These are phyloP conservation scores for Vitis hybrid DNA, from an alignment of 177 flowering plant species.

Conservation along the genomic window DNA sequence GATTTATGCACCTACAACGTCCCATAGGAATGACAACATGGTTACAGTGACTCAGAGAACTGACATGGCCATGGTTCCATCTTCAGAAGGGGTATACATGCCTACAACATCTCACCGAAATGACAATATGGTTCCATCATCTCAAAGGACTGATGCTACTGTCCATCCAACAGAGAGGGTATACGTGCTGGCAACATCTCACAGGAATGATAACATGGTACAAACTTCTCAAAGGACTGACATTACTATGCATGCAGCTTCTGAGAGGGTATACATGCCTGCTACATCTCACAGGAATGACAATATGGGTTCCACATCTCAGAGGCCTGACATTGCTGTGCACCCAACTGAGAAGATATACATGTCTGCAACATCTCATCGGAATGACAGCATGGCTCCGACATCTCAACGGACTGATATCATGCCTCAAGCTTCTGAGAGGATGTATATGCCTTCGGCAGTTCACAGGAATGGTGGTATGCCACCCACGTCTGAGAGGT, in stretches of 20 bases:
- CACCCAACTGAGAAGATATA: constrained; percentile 16
- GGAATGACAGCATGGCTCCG: constrained; percentile 7
- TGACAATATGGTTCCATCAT: constrained; percentile 10
- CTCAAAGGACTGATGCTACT: constrained; percentile 2
- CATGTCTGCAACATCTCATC: constrained; percentile 12
- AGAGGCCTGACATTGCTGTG: constrained; percentile 6
- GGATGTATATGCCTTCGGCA: constrained; percentile 11
- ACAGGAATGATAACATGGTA: constrained; percentile 12
- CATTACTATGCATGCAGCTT: constrained; percentile 6
- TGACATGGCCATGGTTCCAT: constrained; percentile 5
- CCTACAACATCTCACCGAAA: constrained; percentile 8
- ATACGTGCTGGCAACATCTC: constrained; percentile 11
- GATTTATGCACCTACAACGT: constrained; percentile 10
- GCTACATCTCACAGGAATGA: constrained; percentile 12
- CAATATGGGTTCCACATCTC: constrained; percentile 7
- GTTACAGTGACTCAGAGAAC: constrained; percentile 10
- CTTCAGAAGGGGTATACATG: constrained; percentile 17
- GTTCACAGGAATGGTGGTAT: constrained; percentile 18
- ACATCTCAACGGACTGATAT: constrained; percentile 13
- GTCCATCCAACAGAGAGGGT: constrained; percentile 11
- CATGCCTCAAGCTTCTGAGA: constrained; percentile 17
- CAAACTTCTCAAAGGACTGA: constrained; percentile 14
- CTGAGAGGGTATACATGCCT: constrained; percentile 19
- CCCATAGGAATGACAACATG: constrained; percentile 13
- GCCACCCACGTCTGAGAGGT: constrained; percentile 23